These are phyloP conservation scores for Takakia lepidozioides DNA, from an alignment of 225 moss, liverwort and hornwort genomes.

Conservation along the genomic window DNA sequence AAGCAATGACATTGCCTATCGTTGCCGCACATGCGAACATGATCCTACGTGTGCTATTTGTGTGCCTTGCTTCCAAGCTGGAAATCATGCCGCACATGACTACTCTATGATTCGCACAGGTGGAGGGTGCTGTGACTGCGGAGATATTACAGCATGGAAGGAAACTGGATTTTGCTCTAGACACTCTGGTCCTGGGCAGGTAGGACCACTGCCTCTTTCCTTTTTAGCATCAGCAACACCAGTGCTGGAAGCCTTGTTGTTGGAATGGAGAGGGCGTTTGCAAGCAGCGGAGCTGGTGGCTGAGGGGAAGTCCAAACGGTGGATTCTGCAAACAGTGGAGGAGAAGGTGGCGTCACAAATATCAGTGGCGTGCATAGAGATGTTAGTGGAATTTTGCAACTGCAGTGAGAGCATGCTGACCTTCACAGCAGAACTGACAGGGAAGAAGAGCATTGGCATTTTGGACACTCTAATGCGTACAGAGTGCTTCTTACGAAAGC, in stretches of 20 bases:
- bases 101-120: conserved; percentile 81
- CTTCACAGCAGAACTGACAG: conserved; percentile 65
- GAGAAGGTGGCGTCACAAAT: conserved; percentile 74
- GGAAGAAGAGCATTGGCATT: conserved; percentile 52
- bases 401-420: conserved; percentile 78
- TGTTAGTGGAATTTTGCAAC: conserved; percentile 76
- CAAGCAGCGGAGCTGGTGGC: conserved; percentile 46
- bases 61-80: conserved; percentile 88
- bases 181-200: conserved; percentile 83
- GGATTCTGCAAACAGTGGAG: conserved; percentile 35
- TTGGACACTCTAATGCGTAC: conserved; percentile 73
- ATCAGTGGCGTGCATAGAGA: conserved; percentile 65
- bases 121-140: conserved; percentile 94
- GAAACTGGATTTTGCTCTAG: conserved; percentile 67
- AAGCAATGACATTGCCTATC: conserved; percentile 73
- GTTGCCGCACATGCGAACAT: conserved; percentile 83
- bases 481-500: conserved; percentile 49
- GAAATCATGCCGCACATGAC: conserved; percentile 73
- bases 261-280: conserved; percentile 46
- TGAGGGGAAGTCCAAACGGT: conserved; percentile 47
- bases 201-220: conserved; percentile 43
- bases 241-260: conserved; percentile 57
- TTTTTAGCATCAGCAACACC: conserved; percentile 49
- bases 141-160: conserved; percentile 91
- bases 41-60: conserved; percentile 92